A percentile compares a stretch with the other conserved stretches of the same genome.
phyloP scores from a whole-genome alignment of 2,329 filamentous ascomycete species.

The Emergomyces pasteurianus region DNA sequence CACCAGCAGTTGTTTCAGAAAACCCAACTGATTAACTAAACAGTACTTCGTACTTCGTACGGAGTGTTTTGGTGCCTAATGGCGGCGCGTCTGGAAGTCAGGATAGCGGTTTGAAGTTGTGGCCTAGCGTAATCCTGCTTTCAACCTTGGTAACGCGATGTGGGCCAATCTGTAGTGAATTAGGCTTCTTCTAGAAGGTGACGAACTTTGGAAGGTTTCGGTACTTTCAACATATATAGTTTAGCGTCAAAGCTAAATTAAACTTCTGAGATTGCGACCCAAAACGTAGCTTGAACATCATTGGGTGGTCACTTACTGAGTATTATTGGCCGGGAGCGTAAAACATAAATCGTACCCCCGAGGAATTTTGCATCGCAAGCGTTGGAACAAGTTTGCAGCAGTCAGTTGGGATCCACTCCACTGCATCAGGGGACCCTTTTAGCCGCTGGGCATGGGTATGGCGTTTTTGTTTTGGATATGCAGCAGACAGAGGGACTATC shows the following conservation, averaged over 20 bases:
- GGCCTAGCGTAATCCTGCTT: neutral
- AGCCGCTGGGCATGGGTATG: too few species aligned
- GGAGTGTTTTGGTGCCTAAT: too few species aligned
- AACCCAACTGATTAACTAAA: neutral
- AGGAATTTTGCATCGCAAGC: neutral
- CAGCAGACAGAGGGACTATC: neutral
- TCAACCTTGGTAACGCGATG: neutral
- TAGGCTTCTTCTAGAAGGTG: neutral
- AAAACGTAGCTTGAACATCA: neutral
- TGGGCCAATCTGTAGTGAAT: neutral
- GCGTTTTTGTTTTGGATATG: too few species aligned
- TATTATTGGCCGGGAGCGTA: neutral
- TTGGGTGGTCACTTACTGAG: neutral
- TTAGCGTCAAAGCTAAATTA: neutral
- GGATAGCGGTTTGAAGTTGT: neutral
- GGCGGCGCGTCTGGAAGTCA: too few species aligned
- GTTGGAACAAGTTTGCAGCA: neutral
- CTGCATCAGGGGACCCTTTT: neutral
- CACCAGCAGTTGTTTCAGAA: neutral
- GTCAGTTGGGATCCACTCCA: neutral
- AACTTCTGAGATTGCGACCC: neutral
- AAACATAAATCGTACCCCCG: too few species aligned
- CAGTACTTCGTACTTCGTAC: too few species aligned
- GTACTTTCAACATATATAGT: neutral
- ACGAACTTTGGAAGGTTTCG: neutral